Base-by-base conservation (phyloP, 148 eudicot species). In the Rhododendron simsii region DNA sequence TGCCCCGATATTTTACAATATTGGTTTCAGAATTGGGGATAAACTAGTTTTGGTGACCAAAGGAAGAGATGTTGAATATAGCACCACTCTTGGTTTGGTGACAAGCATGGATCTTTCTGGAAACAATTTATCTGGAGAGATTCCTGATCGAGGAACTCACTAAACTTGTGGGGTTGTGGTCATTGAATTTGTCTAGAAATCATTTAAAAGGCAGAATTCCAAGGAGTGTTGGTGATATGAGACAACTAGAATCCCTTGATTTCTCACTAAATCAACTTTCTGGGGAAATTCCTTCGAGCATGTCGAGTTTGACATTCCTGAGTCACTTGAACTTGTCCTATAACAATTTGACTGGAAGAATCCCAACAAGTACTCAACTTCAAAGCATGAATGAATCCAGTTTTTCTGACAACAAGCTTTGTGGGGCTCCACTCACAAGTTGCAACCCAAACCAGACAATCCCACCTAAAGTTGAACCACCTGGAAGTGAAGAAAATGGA, bases 381-480 rank as follows among this genome's bases (percentile, higher is more conserved):
- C 47, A 75, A 75, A 75, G 78, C 45, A 33, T 75, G 9, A 37
- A 15, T 23, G 45, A 75, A 35, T 75, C 78, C 2, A 75, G 78
- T 41, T 88, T 84, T 47, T 18, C 44, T 18, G 87, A 87, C n/a
- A 87, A 84, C 81, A 35, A 69, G 7, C 84, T 87, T 33, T 87
- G 87, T 73, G 89, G 87, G 15, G 80, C 59, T 51, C 89, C 89
- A 55, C 44, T 39, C 41, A 39, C 6, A 39, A 39, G 41, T 39
- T 39, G 41, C 41, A 39, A 39, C 41, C 41, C 41, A 41, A 78
- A 9, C 12, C 23, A n/a, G 53, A 20, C 28, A 4, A 57, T 16
- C 23, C 63, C 30, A 21, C 81, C 15, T 10, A 26, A 26, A 21
- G 28, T 45, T 21, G 33, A 3, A 41, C 53, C 3, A 44, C 6